phyloP scores from a whole-genome alignment of 2,329 filamentous ascomycete genomes.

The Colletotrichum karsti region DNA sequence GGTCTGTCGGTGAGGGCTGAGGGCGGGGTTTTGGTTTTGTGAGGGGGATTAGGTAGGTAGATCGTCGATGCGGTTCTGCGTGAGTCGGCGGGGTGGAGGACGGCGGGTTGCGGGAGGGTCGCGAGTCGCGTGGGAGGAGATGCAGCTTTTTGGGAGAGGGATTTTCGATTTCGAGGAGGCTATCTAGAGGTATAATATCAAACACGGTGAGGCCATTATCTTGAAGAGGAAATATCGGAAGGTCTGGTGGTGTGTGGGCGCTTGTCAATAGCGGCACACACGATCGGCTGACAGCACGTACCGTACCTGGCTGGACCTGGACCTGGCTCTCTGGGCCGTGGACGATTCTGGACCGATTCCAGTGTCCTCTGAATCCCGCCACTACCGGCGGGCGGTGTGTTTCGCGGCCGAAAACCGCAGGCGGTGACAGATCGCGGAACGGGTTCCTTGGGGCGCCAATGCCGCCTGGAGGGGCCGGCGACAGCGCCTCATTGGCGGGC shows the following conservation, averaged over 20 bases:
- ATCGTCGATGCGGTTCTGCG: constrained; percentile 15
- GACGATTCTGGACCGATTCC: background rate
- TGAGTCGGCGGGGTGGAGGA: background rate
- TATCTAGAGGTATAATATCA: background rate
- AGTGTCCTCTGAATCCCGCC: too few species aligned
- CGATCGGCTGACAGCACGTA: constrained; percentile 16
- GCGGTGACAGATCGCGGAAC: constrained; percentile 25
- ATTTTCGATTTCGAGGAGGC: background rate
- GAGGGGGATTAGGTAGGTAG: background rate
- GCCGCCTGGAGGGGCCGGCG: background rate
- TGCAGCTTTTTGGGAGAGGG: background rate
- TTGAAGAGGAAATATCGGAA: constrained; percentile 4
- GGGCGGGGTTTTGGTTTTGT: constrained; percentile 14
- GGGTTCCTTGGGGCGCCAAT: background rate
- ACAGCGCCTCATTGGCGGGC: constrained; percentile 3
- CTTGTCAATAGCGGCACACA: constrained; percentile 2
- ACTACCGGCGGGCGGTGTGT: constrained; percentile 8
- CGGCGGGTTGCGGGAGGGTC: background rate
- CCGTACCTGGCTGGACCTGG: constrained; percentile 8
- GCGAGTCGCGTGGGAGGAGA: background rate
- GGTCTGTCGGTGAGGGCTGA: background rate
- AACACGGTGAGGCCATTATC: constrained; percentile 1
- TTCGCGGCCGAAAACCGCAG: constrained; percentile 18
- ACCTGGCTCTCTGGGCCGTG: background rate
- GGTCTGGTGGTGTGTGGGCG: constrained; percentile 17